Evolutionary conservation across 2,329 filamentous ascomycete species (phyloP), one percentile per base, ranked within the genome.

Genomic region (Fusarium sambucinum): DNA sequence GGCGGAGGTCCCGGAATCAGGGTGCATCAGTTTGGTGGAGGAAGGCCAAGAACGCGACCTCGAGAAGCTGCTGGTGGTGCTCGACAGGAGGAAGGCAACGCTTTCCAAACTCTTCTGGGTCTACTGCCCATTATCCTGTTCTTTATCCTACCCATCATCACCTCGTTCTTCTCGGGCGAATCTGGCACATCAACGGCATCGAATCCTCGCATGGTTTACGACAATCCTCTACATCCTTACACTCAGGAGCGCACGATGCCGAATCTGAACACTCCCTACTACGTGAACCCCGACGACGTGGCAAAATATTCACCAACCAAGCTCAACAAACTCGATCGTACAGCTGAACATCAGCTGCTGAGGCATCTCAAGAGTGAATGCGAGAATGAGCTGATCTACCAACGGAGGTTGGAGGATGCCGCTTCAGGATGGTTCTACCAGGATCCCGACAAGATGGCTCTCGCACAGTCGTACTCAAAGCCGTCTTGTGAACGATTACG

Each of bases 1-100:
- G 93, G 93, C 70, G 94, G 94, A 63, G 93, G 94, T 10, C 94
- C 95, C 5, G 95, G 94, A 21, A 90, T 99, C 73, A 89, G 95
- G 63, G 93, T 99, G 64, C 96, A 98, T 79, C 95, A 97, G 77
- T 98, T 99, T 78, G 95, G 94, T 72, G 95, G 96, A 55, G 86
- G 83, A 8, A 85, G 87, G 55, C 93, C 94, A 25, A 87, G 93
- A 72, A 85, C 91, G 80, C 86, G 96, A 75, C 94, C 94, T 21
- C 88, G 87, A 74, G 84, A 90, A 70, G 84, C 86, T 32, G 87
- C 86, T 69, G 84, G 79, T 13, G 71, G 70, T 12, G 21, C 14
- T 17, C 72, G 72, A 71, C 81, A 83, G 66, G 83, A 83, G 73
- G 78, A 83, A 64, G 79, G 83, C 64, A 83, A 86, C 50, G 86